These are phyloP conservation scores for Erythrophleum ivorense DNA, from an alignment of 331 rosid genomes.

Conservation along the genomic window DNA sequence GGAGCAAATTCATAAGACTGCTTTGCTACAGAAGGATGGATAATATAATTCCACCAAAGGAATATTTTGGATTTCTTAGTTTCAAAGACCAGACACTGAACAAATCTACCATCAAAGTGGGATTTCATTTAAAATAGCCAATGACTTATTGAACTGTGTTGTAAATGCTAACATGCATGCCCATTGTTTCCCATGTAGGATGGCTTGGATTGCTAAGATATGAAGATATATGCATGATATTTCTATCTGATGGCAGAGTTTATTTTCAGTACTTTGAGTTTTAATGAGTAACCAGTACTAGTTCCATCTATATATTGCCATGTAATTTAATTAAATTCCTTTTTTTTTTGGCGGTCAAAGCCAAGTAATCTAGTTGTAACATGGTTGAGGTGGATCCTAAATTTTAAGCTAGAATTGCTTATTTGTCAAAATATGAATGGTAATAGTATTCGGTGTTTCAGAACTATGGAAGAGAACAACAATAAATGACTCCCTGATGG, in stretches of 20 bases:
- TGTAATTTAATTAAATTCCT: too few species aligned
- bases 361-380: not conserved
- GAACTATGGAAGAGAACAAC: not conserved
- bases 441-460: not conserved
- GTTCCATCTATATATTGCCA: too few species aligned
- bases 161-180: too few species aligned
- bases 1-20: not conserved
- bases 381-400: not conserved
- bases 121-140: too few species aligned
- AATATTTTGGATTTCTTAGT: not conserved
- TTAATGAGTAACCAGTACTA: not conserved
- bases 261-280: not conserved
- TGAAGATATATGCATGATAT: not conserved
- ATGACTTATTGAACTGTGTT: too few species aligned
- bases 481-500: not conserved
- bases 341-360: too few species aligned
- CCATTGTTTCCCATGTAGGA: not conserved
- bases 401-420: not conserved
- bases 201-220: not conserved
- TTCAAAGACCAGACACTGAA: not conserved
- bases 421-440: not conserved
- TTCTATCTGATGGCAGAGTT: not conserved
- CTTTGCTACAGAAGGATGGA: not conserved
- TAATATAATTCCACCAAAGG: constrained; percentile 3
- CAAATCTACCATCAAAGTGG: not conserved